Evolutionary conservation across 2,329 filamentous ascomycete species (phyloP).

Genomic region (Pleurostoma richardsiae): DNA sequence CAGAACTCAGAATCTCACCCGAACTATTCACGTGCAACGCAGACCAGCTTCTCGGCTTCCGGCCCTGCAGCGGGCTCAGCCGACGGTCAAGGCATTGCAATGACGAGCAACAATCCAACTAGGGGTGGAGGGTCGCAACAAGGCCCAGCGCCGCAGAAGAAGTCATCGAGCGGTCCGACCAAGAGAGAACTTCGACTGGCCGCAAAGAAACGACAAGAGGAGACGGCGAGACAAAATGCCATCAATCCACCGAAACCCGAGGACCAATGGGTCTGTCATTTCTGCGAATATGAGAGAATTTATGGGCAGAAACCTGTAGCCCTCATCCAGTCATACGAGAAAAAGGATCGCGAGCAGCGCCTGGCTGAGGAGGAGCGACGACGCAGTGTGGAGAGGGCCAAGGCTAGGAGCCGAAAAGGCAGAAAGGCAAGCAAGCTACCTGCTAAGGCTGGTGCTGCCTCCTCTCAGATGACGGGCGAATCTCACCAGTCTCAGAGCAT

Average conservation of each 20-base stretch:
- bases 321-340: constrained; percentile 86
- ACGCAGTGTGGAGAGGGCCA: constrained; percentile 82
- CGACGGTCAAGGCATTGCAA: not conserved
- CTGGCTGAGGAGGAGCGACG: constrained; percentile 83
- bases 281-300: constrained; percentile 95
- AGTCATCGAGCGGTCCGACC: constrained; percentile 59
- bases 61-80: not conserved
- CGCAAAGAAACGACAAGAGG: constrained; percentile 70
- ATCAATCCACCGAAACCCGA: constrained; percentile 65
- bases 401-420: constrained; percentile 85
- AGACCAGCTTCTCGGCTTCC: not conserved
- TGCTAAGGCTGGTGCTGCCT: constrained; percentile 34
- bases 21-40: not conserved
- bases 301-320: constrained; percentile 84
- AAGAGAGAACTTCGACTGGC: constrained; percentile 66
- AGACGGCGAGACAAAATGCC: constrained; percentile 72
- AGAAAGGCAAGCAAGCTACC: constrained; percentile 73
- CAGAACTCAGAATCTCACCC: constrained; percentile 2
- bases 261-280: constrained; percentile 93
- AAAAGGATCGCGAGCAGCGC: constrained; percentile 82
- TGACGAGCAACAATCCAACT: constrained; percentile 23
- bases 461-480: constrained; percentile 9
- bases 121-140: constrained; percentile 32
- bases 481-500: constrained; percentile 10
- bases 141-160: constrained; percentile 36